Evolutionary conservation across 1,284 basidiomycete genomes (phyloP).

Genomic region (Coriolopsis trogii): DNA sequence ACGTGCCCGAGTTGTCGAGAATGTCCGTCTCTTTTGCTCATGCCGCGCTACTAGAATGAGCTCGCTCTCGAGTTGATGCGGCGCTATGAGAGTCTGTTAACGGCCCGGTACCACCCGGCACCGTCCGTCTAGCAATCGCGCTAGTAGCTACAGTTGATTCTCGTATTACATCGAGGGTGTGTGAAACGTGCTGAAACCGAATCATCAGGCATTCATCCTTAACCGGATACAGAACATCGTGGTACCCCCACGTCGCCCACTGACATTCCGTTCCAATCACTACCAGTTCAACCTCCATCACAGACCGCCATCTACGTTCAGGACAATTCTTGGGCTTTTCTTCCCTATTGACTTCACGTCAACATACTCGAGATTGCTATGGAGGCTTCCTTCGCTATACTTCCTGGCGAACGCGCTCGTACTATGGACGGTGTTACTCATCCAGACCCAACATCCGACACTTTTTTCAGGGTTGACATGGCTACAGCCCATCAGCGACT

Average conservation of each 20-base stretch:
- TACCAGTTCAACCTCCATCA: slow-evolving; percentile 16
- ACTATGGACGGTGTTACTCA: slow-evolving; percentile 57
- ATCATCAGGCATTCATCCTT: slow-evolving; percentile 58
- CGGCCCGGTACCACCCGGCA: too few species aligned
- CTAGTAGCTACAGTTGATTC: background rate
- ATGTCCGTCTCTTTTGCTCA: background rate
- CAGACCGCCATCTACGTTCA: slow-evolving; percentile 14
- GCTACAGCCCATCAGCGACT: slow-evolving; percentile 42
- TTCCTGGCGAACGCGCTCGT: slow-evolving; percentile 55
- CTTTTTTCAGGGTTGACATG: slow-evolving; percentile 39
- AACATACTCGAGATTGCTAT: slow-evolving; percentile 54
- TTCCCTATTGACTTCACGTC: slow-evolving; percentile 67
- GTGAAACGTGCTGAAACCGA: slow-evolving; percentile 11
- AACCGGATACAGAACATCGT: slow-evolving; percentile 78
- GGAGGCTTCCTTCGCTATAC: slow-evolving; percentile 67
- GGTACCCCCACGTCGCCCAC: slow-evolving; percentile 59
- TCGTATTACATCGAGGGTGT: background rate
- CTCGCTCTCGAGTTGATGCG: background rate
- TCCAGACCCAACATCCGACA: slow-evolving; percentile 50
- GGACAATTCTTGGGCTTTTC: slow-evolving; percentile 40
- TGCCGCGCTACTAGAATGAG: background rate
- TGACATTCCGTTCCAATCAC: slow-evolving; percentile 28
- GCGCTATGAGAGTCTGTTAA: too few species aligned
- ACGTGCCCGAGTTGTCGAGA: background rate
- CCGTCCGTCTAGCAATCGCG: background rate